These are phyloP conservation scores for Neobulgaria alba DNA, from an alignment of 2,329 filamentous ascomycete species.

Conservation along the genomic window DNA sequence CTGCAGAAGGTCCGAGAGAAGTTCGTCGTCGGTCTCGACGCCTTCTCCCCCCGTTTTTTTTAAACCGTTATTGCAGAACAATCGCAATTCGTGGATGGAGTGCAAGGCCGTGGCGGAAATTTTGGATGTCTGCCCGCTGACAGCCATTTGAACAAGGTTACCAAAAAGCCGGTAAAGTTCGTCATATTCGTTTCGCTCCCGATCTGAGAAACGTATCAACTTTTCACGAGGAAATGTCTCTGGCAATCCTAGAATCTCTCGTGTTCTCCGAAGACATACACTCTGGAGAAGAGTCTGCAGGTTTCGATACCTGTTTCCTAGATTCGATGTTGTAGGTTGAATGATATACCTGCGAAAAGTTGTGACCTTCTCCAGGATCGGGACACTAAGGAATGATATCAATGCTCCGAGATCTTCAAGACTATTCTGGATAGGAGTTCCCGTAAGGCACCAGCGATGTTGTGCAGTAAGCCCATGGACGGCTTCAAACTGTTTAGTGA, in stretches of 20 bases:
- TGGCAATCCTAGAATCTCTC: not conserved
- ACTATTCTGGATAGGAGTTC: conserved; percentile 25
- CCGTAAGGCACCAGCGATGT: conserved; percentile 29
- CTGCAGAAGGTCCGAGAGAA: not conserved
- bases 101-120: not conserved
- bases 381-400: not conserved
- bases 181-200: not conserved
- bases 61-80: not conserved
- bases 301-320: not conserved
- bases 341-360: not conserved
- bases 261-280: not conserved
- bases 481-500: not conserved
- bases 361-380: not conserved
- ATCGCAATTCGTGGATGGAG: not conserved
- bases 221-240: not conserved
- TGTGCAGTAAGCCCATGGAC: conserved; percentile 30
- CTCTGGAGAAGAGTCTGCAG: not conserved
- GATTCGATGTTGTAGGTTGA: not conserved
- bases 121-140: not conserved
- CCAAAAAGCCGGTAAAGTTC: not conserved
- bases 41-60: not conserved
- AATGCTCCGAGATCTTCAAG: conserved; percentile 14
- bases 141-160: not conserved
- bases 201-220: not conserved
- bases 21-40: not conserved